These are phyloP conservation scores for Brachypodium distachyon DNA, from an alignment of 202 grass and related monocot genomes.

Conservation along the genomic window DNA sequence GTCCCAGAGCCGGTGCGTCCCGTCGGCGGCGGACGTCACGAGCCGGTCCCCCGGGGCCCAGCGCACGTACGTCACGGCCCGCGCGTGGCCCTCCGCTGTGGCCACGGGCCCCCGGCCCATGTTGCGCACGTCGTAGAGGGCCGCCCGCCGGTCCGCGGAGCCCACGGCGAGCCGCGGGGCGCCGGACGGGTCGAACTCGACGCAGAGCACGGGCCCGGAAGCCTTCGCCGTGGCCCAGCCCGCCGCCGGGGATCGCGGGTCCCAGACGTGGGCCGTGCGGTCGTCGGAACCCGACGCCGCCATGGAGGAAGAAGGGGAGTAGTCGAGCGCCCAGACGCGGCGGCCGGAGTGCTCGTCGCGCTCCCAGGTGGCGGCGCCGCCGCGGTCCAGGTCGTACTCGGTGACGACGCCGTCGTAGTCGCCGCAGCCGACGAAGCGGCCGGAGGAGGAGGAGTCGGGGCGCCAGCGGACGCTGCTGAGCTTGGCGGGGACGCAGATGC, in stretches of 20 bases:
- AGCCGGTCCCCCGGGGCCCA: slow-evolving; percentile 33
- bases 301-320: slow-evolving; percentile 31
- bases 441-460: no score
- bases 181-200: slow-evolving; percentile 83
- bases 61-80: slow-evolving; percentile 77
- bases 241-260: slow-evolving; percentile 26
- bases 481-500: slow-evolving; percentile 87
- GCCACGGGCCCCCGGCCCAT: slow-evolving; percentile 46
- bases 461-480: slow-evolving; percentile 91
- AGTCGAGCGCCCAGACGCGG: slow-evolving; percentile 79
- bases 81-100: slow-evolving; percentile 45
- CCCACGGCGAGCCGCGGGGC: slow-evolving; percentile 59
- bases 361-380: slow-evolving; percentile 45
- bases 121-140: slow-evolving; percentile 65
- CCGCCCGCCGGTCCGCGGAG: slow-evolving; percentile 60
- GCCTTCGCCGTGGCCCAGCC: slow-evolving; percentile 36
- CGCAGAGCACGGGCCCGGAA: slow-evolving; percentile 40
- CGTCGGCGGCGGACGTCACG: slow-evolving; percentile 73
- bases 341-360: slow-evolving; percentile 86
- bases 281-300: slow-evolving; percentile 81
- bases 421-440: slow-evolving; percentile 31
- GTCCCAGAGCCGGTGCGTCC: slow-evolving; percentile 73
- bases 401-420: slow-evolving; percentile 97
- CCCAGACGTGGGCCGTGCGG: slow-evolving; percentile 70
- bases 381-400: slow-evolving; percentile 73